Percentiles rank a stretch among this genome's conserved stretches.
These are phyloP conservation scores for Fonsecaea pugnacius DNA, from an alignment of 2,329 filamentous ascomycete species.

Conservation along the genomic window DNA sequence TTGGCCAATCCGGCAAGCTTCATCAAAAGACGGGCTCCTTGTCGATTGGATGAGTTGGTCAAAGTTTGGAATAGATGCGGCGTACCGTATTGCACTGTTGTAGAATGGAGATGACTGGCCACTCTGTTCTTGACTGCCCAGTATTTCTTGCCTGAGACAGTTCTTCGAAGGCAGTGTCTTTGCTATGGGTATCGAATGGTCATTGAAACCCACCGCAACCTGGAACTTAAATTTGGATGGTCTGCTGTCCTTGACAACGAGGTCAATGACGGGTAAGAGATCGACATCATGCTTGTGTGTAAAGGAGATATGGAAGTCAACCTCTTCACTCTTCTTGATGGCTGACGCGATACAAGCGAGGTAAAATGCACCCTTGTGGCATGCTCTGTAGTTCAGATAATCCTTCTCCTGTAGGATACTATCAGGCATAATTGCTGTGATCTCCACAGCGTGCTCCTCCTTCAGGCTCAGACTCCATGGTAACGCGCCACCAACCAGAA, in stretches of 20 bases:
- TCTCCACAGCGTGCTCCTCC: conserved; percentile 67
- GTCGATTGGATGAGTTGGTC: conserved; percentile 69
- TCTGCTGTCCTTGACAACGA: conserved; percentile 44
- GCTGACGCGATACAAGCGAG: conserved; percentile 77
- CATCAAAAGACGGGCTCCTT: conserved; percentile 71
- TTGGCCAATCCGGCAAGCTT: conserved; percentile 83
- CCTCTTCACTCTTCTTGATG: conserved; percentile 62
- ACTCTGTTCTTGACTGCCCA: conserved; percentile 19
- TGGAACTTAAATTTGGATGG: conserved; percentile 51
- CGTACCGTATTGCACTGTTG: conserved; percentile 81
- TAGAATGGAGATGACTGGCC: conserved; percentile 74
- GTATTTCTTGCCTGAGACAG: conserved; percentile 62
- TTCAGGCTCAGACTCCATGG: conserved; percentile 74
- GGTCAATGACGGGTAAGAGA: conserved; percentile 70
- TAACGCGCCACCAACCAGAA: conserved; percentile 91
- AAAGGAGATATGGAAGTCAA: conserved; percentile 64
- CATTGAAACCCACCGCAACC: conserved; percentile 74
- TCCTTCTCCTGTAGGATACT: conserved; percentile 90
- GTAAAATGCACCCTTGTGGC: conserved; percentile 92
- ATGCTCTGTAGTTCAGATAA: conserved; percentile 88
- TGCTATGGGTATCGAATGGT: conserved; percentile 68
- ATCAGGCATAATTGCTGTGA: conserved; percentile 83
- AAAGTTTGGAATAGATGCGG: conserved; percentile 73
- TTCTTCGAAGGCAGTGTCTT: conserved; percentile 74
- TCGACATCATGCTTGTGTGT: conserved; percentile 72